Conservation (phyloP, 2,329 filamentous ascomycete genomes). For the Ophiostoma ips region DNA sequence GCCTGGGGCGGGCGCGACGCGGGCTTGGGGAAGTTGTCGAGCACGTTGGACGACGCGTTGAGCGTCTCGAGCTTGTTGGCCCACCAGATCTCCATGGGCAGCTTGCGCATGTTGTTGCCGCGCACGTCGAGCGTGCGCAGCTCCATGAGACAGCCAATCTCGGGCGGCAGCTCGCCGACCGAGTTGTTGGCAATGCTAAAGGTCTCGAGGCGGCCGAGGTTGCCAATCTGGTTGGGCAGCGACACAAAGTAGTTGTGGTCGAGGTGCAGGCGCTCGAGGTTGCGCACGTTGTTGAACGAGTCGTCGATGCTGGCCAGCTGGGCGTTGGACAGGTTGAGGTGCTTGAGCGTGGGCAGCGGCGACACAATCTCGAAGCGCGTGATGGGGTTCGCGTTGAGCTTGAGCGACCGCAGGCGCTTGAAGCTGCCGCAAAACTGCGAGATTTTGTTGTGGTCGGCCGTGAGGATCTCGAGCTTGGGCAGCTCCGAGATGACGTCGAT, state of each 20-base stretch:
- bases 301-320: conserved; percentile 85
- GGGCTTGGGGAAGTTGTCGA: conserved; percentile 82
- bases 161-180: conserved; percentile 66
- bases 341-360: conserved; percentile 67
- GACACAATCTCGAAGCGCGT: conserved; percentile 79
- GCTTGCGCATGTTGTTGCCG: conserved; percentile 80
- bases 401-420: conserved; percentile 65
- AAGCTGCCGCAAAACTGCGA: conserved; percentile 87
- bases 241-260: conserved; percentile 95
- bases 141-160: conserved; percentile 78
- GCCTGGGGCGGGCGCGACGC: conserved; percentile 53
- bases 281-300: conserved; percentile 75
- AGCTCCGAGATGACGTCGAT: conserved; percentile 79
- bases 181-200: conserved; percentile 91
- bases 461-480: conserved; percentile 74
- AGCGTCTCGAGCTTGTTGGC: conserved; percentile 79
- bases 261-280: conserved; percentile 73
- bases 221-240: conserved; percentile 72
- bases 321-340: conserved; percentile 78
- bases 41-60: conserved; percentile 88
- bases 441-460: conserved; percentile 84
- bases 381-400: conserved; percentile 88
- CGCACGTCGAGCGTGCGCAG: conserved; percentile 76
- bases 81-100: conserved; percentile 94
- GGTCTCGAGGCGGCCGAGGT: conserved; percentile 69